These are phyloP conservation scores for Begonia peltatifolia DNA, from an alignment of 306 rosid species.

Conservation along the genomic window DNA sequence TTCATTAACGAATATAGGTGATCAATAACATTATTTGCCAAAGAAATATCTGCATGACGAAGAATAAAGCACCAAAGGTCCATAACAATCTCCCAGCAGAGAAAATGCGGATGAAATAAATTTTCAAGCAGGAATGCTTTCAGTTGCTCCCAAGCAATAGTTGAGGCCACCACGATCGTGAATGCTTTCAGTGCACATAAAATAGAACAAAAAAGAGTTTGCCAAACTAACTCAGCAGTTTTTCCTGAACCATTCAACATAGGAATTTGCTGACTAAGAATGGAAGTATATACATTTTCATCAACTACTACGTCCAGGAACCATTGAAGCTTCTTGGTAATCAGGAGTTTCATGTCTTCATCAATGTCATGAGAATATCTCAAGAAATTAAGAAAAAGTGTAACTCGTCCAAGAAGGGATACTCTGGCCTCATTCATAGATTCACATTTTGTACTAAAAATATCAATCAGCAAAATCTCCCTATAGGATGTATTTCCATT, in stretches of 20 bases:
- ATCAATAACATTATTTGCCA: constrained; percentile 32
- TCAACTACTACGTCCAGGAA: constrained; percentile 44
- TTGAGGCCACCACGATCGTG: constrained; percentile 57
- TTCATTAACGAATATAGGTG: constrained; percentile 51
- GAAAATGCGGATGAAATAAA: constrained; percentile 83
- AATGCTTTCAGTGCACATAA: constrained; percentile 64
- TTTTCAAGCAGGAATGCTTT: constrained; percentile 69
- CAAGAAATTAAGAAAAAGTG: constrained; percentile 38
- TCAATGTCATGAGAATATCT: constrained; percentile 43
- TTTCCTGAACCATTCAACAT: constrained; percentile 37
- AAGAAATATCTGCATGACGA: constrained; percentile 47
- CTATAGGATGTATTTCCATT: constrained; percentile 18
- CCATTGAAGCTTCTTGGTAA: constrained; percentile 51
- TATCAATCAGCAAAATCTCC: constrained; percentile 16
- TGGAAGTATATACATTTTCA: constrained; percentile 52
- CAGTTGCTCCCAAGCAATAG: constrained; percentile 44
- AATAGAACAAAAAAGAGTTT: constrained; percentile 45
- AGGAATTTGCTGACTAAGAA: constrained; percentile 61
- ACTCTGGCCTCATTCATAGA: constrained; percentile 27
- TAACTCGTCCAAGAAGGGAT: constrained; percentile 37
- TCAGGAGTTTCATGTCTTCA: constrained; percentile 34
- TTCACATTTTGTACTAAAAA: constrained; percentile 34
- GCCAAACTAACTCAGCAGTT: constrained; percentile 39
- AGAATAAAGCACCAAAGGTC: constrained; percentile 85
- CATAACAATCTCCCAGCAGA: constrained; percentile 77